Evolutionary conservation across 495 filamentous ascomycete genomes (phyloP).

Genomic region (Neurospora sp.): DNA sequence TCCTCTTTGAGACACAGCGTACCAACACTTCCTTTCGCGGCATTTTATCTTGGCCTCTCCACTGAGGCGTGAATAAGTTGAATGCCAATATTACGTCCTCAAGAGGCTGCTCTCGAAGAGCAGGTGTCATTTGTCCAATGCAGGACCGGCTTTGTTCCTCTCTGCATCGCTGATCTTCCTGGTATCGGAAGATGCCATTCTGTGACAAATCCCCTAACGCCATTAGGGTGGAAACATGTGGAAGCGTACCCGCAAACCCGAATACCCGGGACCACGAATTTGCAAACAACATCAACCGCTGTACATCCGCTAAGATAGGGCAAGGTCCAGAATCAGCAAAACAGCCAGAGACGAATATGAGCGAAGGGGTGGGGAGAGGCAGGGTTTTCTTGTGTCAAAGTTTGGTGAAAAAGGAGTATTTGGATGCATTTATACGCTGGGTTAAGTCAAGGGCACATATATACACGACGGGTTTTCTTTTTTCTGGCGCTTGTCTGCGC

Average conservation of each 20-base stretch:
- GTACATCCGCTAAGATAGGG: not conserved
- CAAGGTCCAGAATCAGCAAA: not conserved
- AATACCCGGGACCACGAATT: not conserved
- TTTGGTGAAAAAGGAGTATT: not conserved
- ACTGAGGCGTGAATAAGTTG: not conserved
- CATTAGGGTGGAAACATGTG: not conserved
- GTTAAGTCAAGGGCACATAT: not conserved
- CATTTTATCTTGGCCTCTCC: not conserved
- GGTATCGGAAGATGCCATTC: not conserved
- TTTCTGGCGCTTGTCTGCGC: not conserved
- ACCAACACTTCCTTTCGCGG: conserved; percentile 1
- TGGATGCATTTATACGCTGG: not conserved
- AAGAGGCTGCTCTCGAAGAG: not conserved
- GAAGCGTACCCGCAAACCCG: not conserved
- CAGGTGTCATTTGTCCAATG: not conserved
- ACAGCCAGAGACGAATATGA: not conserved
- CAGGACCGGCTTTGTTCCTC: not conserved
- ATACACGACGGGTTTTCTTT: not conserved
- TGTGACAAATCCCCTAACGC: not conserved
- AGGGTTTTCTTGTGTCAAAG: not conserved
- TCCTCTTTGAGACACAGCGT: not conserved
- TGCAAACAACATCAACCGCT: not conserved
- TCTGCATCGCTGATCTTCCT: not conserved
- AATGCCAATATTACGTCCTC: not conserved
- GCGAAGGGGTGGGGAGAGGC: not conserved